Evolutionary conservation across 805 yeast genomes (phyloP).

Genomic region (Yarrowia osloensis): DNA sequence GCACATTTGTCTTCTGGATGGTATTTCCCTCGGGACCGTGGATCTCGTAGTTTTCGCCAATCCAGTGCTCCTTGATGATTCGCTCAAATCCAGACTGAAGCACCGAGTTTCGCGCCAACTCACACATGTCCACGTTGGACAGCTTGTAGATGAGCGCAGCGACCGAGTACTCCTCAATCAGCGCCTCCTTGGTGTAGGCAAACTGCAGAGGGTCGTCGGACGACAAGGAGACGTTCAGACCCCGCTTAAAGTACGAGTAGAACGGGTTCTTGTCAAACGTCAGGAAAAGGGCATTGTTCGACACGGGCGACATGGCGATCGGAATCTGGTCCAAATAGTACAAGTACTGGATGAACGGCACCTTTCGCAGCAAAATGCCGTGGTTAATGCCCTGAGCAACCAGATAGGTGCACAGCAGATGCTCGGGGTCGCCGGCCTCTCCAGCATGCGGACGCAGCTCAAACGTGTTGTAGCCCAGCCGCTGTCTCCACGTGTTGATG

Average conservation of each 20-base stretch:
- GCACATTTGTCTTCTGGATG: constrained; percentile 92
- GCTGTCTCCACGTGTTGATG: constrained; percentile 78
- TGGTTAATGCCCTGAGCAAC: constrained; percentile 92
- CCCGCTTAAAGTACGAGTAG: constrained; percentile 85
- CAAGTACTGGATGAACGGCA: constrained; percentile 92
- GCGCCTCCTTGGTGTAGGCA: constrained; percentile 94
- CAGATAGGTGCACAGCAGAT: constrained; percentile 83
- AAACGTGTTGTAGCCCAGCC: constrained; percentile 79
- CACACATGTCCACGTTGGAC: constrained; percentile 96
- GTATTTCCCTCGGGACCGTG: constrained; percentile 80
- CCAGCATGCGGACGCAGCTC: constrained; percentile 98
- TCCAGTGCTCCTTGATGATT: constrained; percentile 85
- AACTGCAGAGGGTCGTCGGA: constrained; percentile 98
- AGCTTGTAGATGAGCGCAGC: constrained; percentile 97
- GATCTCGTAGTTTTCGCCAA: constrained; percentile 59
- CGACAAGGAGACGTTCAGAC: constrained; percentile 89
- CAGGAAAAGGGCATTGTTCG: constrained; percentile 92
- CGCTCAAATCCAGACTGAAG: constrained; percentile 93
- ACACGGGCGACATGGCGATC: constrained; percentile 96
- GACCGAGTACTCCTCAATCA: constrained; percentile 95
- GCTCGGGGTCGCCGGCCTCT: constrained; percentile 99
- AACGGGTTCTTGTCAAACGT: constrained; percentile 98
- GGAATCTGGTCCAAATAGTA: constrained; percentile 94
- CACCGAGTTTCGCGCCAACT: constrained; percentile 90
- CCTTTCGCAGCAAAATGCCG: constrained; percentile 88